phyloP scores from a whole-genome alignment of 257 asterid genomes.

The Jacaranda copaia region DNA sequence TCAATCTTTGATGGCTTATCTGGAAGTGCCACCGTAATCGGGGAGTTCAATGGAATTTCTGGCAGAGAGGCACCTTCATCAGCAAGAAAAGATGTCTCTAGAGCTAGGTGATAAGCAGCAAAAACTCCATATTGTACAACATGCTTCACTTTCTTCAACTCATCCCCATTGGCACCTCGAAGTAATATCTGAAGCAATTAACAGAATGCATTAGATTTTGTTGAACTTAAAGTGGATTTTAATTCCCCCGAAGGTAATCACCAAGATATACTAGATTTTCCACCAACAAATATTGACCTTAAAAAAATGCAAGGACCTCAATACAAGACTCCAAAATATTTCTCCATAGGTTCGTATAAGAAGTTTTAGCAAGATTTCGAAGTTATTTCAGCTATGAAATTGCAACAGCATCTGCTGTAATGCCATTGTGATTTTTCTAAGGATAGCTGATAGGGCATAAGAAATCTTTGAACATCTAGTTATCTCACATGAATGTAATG shows the following conservation, averaged over 20 bases:
- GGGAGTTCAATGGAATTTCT: constrained; percentile 67
- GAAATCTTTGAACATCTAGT: background rate
- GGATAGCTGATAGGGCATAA: background rate
- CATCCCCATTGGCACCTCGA: constrained; percentile 85
- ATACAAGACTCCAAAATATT: background rate
- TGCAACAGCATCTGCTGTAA: constrained; percentile 4
- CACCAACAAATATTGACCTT: constrained; percentile 1
- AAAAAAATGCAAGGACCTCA: background rate
- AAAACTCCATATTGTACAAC: constrained; percentile 88
- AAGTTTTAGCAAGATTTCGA: constrained; percentile 18
- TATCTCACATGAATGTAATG: constrained; percentile 26
- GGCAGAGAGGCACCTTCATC: constrained; percentile 96
- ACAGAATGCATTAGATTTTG: constrained; percentile 27
- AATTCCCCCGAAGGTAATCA: background rate
- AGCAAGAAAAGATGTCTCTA: constrained; percentile 95
- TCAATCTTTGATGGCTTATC: constrained; percentile 67
- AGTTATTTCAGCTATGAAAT: constrained; percentile 23
- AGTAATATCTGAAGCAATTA: constrained; percentile 68
- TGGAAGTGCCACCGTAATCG: constrained; percentile 78
- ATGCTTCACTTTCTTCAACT: constrained; percentile 89
- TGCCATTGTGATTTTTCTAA: constrained; percentile 6
- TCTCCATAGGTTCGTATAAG: background rate
- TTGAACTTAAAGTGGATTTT: constrained; percentile 25
- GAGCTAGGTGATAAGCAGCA: constrained; percentile 87
- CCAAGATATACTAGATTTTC: background rate